Conservation (phyloP, 2,329 filamentous ascomycete genomes). For the Colletotrichum spaethianum region DNA sequence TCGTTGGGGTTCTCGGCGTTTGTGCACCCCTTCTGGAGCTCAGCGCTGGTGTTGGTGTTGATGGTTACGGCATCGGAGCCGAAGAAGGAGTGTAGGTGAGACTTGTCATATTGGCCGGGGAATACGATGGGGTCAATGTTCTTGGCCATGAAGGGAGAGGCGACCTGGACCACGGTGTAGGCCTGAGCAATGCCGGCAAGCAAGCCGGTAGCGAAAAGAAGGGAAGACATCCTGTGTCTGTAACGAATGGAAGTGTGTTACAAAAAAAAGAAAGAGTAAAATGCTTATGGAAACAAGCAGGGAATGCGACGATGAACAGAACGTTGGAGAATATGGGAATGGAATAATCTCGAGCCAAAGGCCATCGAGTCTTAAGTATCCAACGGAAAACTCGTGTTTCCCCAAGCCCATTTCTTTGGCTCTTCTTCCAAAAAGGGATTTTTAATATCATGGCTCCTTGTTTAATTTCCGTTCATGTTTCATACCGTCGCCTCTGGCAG, state of each 20-base stretch:
- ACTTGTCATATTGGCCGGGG: slow-evolving; percentile 49
- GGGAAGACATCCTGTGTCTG: slow-evolving; percentile 41
- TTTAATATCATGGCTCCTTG: neutral
- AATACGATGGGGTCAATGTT: slow-evolving; percentile 53
- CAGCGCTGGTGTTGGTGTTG: slow-evolving; percentile 49
- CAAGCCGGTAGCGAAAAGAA: slow-evolving; percentile 37
- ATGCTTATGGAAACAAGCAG: neutral
- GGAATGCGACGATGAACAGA: slow-evolving; percentile 2
- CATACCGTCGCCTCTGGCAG: neutral
- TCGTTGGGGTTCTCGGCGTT: slow-evolving; percentile 63
- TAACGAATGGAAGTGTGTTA: slow-evolving; percentile 10
- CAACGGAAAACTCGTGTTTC: neutral
- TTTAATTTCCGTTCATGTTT: slow-evolving; percentile 20
- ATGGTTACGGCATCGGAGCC: slow-evolving; percentile 52
- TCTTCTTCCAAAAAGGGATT: slow-evolving; percentile 2
- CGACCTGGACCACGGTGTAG: slow-evolving; percentile 45
- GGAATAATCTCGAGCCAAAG: neutral
- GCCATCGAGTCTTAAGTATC: neutral
- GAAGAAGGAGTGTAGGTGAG: slow-evolving; percentile 54
- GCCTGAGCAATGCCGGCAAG: slow-evolving; percentile 42
- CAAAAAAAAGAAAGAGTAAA: neutral
- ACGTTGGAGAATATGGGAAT: neutral
- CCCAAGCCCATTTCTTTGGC: neutral
- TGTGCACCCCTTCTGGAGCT: slow-evolving; percentile 60
- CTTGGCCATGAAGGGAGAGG: slow-evolving; percentile 50